Evolutionary conservation across 2,329 filamentous ascomycete species (phyloP), one percentile per base, ranked within the genome.

Genomic region (Didymella pinodella): DNA sequence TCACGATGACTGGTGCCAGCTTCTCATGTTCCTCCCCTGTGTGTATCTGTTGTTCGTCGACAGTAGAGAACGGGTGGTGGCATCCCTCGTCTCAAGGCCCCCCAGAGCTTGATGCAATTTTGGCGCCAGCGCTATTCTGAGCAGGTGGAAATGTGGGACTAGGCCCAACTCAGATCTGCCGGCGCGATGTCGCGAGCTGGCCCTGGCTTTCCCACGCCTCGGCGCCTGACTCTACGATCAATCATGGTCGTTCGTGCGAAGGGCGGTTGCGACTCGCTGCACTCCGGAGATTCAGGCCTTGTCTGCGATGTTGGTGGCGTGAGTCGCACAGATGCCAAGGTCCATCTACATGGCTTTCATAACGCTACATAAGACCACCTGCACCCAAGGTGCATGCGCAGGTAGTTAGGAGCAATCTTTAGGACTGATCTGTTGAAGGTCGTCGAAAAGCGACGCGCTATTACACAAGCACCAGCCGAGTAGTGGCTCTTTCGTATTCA

Each of bases 161-260:
- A 60, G 51, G 47, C 57, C 47, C 26, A 52, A 60, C 51, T 60
- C 52, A 60, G 57, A 60, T 60, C 52, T 59, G 26, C 40, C 46
- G 50, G 46, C 44, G 29, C 45, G 14, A 45, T 45, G 38, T 51
- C 28, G 34, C 43, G 6, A 47, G 34, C 20, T 47, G 51, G 34
- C 18, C 40, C 22, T 32, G 40, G 43, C 44, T 53, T 54, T 47
- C 25, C 40, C 34, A 26, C 45, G 50, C 45, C 43, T 44, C 38
- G 49, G 45, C 46, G 50, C 50, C 20, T 50, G 43, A 41, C 32
- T 43, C 28, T 18, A 16, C 7, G 28, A 58, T 45, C 32, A 22
- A 36, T 43, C 56, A 54, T 34, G 46, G 54, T 45, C n/a, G 28
- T n/a, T 45, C 34, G 26, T 50, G 47, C 41, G 18, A 47, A 16